A percentile compares a stretch with the other conserved stretches of the same genome.
Conservation (phyloP, 306 rosid species). For the Ochetophila trinervis region DNA sequence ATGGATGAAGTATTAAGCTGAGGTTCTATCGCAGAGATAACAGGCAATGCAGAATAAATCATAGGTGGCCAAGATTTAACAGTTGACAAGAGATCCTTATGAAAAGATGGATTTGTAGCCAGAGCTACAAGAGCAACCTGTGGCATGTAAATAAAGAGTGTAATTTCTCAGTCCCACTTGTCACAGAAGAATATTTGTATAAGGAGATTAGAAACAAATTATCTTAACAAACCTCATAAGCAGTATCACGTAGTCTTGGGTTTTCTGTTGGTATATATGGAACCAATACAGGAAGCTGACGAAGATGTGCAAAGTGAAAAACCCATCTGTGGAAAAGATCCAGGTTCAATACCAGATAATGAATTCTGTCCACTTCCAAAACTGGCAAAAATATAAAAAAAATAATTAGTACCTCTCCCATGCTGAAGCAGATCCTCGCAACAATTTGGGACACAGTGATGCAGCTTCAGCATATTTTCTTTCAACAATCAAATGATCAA, state of each 20-base stretch:
- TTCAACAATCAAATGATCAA: conserved; percentile 96
- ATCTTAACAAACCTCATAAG: conserved; percentile 76
- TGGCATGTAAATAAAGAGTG: conserved; percentile 20
- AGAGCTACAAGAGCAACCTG: conserved; percentile 98
- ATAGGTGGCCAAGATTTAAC: conserved; percentile 84
- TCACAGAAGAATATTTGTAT: conserved; percentile 9
- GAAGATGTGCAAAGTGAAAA: conserved; percentile 97
- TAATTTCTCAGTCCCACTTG: conserved; percentile 10
- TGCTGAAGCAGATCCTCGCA: conserved; percentile 84
- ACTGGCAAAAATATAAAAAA: conserved; percentile 17
- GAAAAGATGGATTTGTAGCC: conserved; percentile 83
- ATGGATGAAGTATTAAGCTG: conserved; percentile 79
- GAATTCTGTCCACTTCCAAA: conserved; percentile 1
- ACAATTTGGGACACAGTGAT: conserved; percentile 85
- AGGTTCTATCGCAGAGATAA: conserved; percentile 93
- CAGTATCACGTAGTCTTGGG: conserved; percentile 89
- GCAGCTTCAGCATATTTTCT: conserved; percentile 94
- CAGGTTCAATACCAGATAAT: conserved; percentile 34
- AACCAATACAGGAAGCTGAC: conserved; percentile 93
- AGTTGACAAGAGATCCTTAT: conserved; percentile 67
- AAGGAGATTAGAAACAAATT: conserved; percentile 14
- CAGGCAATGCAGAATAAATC: conserved; percentile 77
- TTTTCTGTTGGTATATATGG: conserved; percentile 82
- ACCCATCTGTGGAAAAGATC: conserved; percentile 71
- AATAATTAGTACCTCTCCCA: conserved; percentile 82